These are phyloP conservation scores for Colletotrichum graminicola DNA, from an alignment of 2,329 filamentous ascomycete species.

Conservation along the genomic window DNA sequence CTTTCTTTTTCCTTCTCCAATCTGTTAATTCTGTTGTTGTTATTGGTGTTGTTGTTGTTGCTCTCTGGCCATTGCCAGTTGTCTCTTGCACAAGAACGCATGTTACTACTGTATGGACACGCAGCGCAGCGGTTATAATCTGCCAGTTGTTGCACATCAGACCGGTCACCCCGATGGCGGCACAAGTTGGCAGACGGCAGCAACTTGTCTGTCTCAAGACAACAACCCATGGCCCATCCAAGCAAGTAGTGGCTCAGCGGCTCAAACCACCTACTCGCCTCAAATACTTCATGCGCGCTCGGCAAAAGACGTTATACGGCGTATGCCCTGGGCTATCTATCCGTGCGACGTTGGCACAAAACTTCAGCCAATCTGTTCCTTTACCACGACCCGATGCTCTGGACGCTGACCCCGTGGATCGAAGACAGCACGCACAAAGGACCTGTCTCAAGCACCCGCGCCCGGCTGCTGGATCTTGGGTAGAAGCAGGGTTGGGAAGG, in stretches of 20 bases:
- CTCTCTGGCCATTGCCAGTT: not conserved
- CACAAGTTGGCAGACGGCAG: not conserved
- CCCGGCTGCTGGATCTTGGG: slow-evolving; percentile 21
- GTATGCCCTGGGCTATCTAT: slow-evolving; percentile 7
- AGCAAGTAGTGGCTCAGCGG: not conserved
- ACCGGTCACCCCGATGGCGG: not conserved
- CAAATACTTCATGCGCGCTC: slow-evolving; percentile 13
- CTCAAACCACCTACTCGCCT: not conserved
- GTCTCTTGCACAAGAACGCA: not conserved
- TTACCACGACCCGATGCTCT: slow-evolving; percentile 26
- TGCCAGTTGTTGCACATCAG: not conserved
- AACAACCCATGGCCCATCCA: too few species aligned
- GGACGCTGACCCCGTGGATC: slow-evolving; percentile 31
- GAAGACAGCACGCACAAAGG: slow-evolving; percentile 35
- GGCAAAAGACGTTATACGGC: slow-evolving; percentile 36
- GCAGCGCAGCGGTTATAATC: not conserved
- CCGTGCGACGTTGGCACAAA: slow-evolving; percentile 18
- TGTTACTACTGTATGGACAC: not conserved
- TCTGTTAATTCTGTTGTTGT: not conserved
- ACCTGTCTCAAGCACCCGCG: slow-evolving; percentile 26
- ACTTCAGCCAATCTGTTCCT: slow-evolving; percentile 15
- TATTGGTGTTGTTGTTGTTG: not conserved
- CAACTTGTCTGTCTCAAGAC: not conserved
- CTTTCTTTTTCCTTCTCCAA: not conserved
- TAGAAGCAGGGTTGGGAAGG: not conserved